Evolutionary conservation across 371 early-diverging fungal genomes (phyloP), one percentile per base, ranked within the genome.

Genomic region (Mortierella sp.): DNA sequence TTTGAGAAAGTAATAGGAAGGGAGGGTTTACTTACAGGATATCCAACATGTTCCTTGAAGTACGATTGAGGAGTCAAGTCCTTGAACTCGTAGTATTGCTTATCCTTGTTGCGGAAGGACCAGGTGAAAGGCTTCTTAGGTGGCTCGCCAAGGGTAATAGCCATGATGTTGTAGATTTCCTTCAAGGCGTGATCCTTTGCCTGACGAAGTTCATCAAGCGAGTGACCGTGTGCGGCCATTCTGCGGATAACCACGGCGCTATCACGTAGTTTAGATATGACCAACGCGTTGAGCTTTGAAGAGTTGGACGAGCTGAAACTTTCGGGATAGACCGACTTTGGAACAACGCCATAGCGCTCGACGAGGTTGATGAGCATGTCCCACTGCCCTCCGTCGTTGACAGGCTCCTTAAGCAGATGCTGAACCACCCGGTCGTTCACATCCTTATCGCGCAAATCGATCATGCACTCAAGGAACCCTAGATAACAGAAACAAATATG

Each of bases 351-450:
- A 69, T 94, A 94, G 72, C 94, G 93, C 61, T 93, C 87, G 22
- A 95, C 88, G 26, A 95, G 75, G 51, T 89, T 90, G 64, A 94
- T 87, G 68, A 94, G 89, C 94, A 95, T 94, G 70, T 94, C 93
- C 91, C 92, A 95, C 83, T 94, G 95, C 6, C 94, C 95, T 49
- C 91, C 91, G 45, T 91, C 92, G 43, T 84, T 85, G 30, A 94
- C 87, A 26, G 95, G 95, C 28, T 84, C 85, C 55, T 85, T 83
- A 62, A 95, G 84, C 64, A 95, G 76, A 66, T 90, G 93, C 78
- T 94, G 94, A 28, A 95, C 90, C 4, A 91, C 88, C 26, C 95
- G 92, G 64, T 92, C 92, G 58, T 90, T 87, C 26, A 94, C 83
- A 58, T 93, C 92, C 37, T 78, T 63, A 47, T 91, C 88, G 35